A percentile compares a stretch with the other conserved stretches of the same genome.
Evolutionary conservation across 495 filamentous ascomycete genomes (phyloP).

Genomic region (Cryomyces antarcticus): DNA sequence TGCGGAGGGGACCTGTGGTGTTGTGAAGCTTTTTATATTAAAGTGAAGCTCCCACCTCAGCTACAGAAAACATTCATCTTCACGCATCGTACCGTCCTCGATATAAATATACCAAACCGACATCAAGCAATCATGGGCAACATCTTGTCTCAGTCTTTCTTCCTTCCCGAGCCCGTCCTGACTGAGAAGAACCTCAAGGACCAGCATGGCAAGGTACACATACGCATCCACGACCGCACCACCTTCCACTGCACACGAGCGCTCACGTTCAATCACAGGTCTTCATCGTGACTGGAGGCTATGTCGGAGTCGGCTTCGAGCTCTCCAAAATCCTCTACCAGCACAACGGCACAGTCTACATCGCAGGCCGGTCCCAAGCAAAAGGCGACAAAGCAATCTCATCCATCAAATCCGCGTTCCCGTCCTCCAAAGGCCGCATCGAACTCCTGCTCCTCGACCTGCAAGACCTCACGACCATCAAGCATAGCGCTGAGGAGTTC

Average conservation of each 20-base stretch:
- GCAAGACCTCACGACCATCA: conserved; percentile 25
- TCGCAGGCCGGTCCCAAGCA: conserved; percentile 26
- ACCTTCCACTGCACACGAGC: no score
- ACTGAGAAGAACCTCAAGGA: conserved; percentile 7
- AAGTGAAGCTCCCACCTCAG: no score
- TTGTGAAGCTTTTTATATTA: no score
- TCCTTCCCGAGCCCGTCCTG: conserved; percentile 4
- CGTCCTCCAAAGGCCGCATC: conserved; percentile 15
- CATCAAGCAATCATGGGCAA: not conserved
- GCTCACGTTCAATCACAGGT: not conserved
- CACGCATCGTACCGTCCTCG: no score
- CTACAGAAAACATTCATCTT: no score
- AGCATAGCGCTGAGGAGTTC: conserved; percentile 22
- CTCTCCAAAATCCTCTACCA: conserved; percentile 24
- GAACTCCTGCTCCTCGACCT: conserved; percentile 25
- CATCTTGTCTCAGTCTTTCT: conserved; percentile 1
- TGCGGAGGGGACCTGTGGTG: no score
- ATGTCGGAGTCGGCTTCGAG: conserved; percentile 27
- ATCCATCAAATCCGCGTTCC: conserved; percentile 8
- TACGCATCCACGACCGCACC: not conserved
- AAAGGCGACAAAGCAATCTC: conserved; percentile 19
- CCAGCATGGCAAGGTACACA: conserved; percentile 3
- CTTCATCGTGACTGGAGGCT: conserved; percentile 30
- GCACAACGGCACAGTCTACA: conserved; percentile 29
- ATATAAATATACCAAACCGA: no score